Evolutionary conservation across 352 stramenopile genomes (phyloP), one percentile per base, ranked within the genome.

Genomic region (Achlya hypogyna): DNA sequence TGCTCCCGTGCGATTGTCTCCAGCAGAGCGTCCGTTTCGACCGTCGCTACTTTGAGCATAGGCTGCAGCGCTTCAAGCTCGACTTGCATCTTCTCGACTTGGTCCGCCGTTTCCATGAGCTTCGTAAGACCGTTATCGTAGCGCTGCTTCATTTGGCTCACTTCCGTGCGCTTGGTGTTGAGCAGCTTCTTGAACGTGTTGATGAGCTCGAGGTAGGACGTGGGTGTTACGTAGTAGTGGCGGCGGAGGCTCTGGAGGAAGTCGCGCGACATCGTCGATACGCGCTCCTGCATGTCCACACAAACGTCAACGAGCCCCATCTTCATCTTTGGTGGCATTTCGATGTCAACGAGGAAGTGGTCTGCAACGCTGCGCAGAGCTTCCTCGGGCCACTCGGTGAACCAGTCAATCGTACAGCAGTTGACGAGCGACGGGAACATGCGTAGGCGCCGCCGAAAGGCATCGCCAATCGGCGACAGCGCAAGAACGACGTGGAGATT

Each of bases 391-490:
- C 95, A 98, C 60, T 97, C 93, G 0, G 90, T 89, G 73, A 98
- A 98, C 93, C 94, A 98, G 58, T 98, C 94, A 65, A 98, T 98
- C 40, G 94, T 98, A 69, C 93, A 98, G 72, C 94, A 98, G 71
- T 98, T 98, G 4, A 98, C 93, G 1, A 98, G 81, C 25, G 94
- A 96, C 25, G 95, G 95, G 67, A 98, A 98, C 92, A 98, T 98
- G 8, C 94, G 86, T 51, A 98, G 75, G 5, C 94, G 84, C 9
- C 89, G 82, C 1, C 94, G 86, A 70, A 98, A 98, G 0, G 92
- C 89, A 31, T 98, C 90, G 1, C 94, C 89, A 53, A 98, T 98
- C 18, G 95, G 95, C 16, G 84, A 96, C 10, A 98, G 77, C 35
- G 89, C 95, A 22, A 98, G 67, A 51, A 98, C 93, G 29, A 98